A percentile compares a stretch with the other conserved stretches of the same genome.
Evolutionary conservation across 176 grass and related monocot species (phyloP).

Genomic region (Themeda triandra): DNA sequence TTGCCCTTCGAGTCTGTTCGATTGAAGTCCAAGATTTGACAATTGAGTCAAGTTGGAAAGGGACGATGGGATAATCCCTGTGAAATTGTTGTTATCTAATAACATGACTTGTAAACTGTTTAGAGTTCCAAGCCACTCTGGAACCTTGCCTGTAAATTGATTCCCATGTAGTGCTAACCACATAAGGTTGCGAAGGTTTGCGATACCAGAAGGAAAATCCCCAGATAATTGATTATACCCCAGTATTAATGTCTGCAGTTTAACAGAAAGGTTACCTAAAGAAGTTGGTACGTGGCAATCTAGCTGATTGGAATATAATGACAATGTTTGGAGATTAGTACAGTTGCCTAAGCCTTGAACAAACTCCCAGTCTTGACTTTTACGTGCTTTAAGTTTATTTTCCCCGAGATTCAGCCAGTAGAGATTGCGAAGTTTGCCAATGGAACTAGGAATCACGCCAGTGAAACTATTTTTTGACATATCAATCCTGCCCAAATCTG

Average conservation of each 20-base stretch:
- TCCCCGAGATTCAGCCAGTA: background rate
- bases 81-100: background rate
- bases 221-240: too few species aligned
- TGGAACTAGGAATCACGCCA: too few species aligned
- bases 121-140: background rate
- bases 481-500: too few species aligned
- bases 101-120: background rate
- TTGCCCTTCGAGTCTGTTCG: background rate
- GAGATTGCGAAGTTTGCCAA: background rate
- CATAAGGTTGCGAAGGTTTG: too few species aligned
- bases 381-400: background rate
- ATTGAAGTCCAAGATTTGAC: background rate
- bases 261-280: background rate
- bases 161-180: background rate
- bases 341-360: background rate
- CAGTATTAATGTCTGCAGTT: background rate
- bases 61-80: background rate
- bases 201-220: too few species aligned
- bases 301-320: background rate
- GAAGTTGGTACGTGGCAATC: background rate
- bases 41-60: background rate
- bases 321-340: background rate
- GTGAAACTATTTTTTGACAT: too few species aligned
- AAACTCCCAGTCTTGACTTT: background rate
- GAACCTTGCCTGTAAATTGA: background rate